Evolutionary conservation across 2,329 filamentous ascomycete genomes (phyloP).

Genomic region (Pyrenochaeta sp.): DNA sequence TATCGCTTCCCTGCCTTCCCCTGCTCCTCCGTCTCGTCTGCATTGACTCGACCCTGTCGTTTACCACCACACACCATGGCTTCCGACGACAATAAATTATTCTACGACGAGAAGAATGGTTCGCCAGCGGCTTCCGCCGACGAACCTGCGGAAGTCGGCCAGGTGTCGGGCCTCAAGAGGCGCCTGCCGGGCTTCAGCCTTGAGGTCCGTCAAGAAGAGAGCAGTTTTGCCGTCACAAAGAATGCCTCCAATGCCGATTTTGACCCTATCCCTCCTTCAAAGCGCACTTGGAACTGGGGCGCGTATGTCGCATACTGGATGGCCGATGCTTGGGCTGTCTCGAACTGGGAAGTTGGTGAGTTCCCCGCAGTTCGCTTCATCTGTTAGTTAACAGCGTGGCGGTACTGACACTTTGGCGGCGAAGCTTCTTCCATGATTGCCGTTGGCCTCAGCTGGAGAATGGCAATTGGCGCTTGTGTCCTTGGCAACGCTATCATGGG

Average conservation of each 20-base stretch:
- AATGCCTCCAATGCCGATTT: conserved; percentile 50
- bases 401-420: not conserved
- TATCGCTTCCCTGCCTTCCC: not conserved
- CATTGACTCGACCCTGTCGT: not conserved
- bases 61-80: conserved; percentile 12
- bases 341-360: conserved; percentile 50
- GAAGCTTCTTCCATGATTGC: conserved; percentile 40
- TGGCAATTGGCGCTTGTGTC: conserved; percentile 46
- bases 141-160: conserved; percentile 30
- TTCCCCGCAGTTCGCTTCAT: not conserved
- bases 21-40: not conserved
- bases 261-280: conserved; percentile 50
- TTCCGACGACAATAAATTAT: conserved; percentile 12
- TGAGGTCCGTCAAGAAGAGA: conserved; percentile 44
- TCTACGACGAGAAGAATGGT: conserved; percentile 23
- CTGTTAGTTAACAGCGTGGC: not conserved
- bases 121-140: conserved; percentile 20
- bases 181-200: conserved; percentile 32
- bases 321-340: conserved; percentile 52
- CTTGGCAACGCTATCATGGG: conserved; percentile 42
- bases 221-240: conserved; percentile 44
- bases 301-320: conserved; percentile 51
- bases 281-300: conserved; percentile 47
- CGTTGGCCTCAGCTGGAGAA: conserved; percentile 36
- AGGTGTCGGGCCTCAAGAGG: conserved; percentile 19